Evolutionary conservation across 2,329 filamentous ascomycete species (phyloP).

Genomic region (Xylariales sp.): DNA sequence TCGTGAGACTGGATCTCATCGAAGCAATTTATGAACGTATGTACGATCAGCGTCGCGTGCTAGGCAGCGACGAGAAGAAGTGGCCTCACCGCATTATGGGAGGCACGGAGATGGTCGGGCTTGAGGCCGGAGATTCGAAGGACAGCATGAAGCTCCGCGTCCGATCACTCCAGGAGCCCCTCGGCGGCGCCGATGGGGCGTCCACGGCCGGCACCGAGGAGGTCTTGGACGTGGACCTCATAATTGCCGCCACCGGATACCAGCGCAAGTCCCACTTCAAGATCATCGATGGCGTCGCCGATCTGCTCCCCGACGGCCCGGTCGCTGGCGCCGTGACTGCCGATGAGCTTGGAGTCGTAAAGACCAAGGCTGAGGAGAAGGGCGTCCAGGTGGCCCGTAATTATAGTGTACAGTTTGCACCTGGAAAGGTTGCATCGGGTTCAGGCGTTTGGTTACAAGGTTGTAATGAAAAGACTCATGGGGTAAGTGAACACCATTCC

Average conservation of each 20-base stretch:
- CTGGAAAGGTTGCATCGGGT: constrained; percentile 62
- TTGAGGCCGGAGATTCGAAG: constrained; percentile 42
- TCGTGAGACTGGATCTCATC: constrained; percentile 85
- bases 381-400: constrained; percentile 58
- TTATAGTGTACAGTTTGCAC: constrained; percentile 71
- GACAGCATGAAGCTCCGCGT: constrained; percentile 54
- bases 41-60: constrained; percentile 76
- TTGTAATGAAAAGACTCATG: constrained; percentile 89
- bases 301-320: constrained; percentile 51
- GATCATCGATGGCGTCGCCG: constrained; percentile 61
- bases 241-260: constrained; percentile 89
- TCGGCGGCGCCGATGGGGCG: constrained; percentile 24
- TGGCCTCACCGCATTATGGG: constrained; percentile 83
- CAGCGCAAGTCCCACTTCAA: constrained; percentile 71
- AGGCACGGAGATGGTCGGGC: constrained; percentile 59
- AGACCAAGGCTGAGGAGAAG: constrained; percentile 46
- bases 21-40: constrained; percentile 84
- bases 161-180: constrained; percentile 35
- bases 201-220: constrained; percentile 41
- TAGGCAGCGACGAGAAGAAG: constrained; percentile 61
- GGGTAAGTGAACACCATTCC: constrained; percentile 65
- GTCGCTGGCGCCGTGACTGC: constrained; percentile 13
- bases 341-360: constrained; percentile 11
- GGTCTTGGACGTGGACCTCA: constrained; percentile 68
- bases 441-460: constrained; percentile 91